phyloP scores from a whole-genome alignment of 345 rosid genomes.

The Salix caprea region DNA sequence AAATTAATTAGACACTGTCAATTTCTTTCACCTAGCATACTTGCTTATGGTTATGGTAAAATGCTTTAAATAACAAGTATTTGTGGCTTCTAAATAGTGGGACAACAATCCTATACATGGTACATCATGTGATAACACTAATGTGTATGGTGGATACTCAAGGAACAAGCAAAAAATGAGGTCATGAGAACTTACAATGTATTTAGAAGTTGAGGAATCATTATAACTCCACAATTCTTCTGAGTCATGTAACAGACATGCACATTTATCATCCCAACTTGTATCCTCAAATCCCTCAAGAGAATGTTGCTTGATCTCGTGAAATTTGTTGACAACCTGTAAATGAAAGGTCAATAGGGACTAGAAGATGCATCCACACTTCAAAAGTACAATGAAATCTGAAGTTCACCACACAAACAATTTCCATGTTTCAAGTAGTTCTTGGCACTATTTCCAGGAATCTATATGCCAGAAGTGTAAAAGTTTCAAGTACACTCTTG shows the following conservation, averaged over 20 bases:
- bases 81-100: not conserved
- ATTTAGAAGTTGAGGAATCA: constrained; percentile 71
- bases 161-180: constrained; percentile 9
- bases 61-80: not conserved
- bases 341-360: not conserved
- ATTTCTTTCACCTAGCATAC: not conserved
- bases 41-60: not conserved
- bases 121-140: not conserved
- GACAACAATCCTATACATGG: not conserved
- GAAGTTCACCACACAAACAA: not conserved
- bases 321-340: constrained; percentile 76
- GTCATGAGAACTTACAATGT: constrained; percentile 58
- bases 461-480: not conserved
- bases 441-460: not conserved
- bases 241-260: constrained; percentile 62
- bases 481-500: not conserved
- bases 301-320: constrained; percentile 56
- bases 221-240: constrained; percentile 72
- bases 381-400: not conserved
- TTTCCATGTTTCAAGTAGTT: not conserved
- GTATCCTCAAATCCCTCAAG: constrained; percentile 41
- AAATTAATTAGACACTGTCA: not conserved
- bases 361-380: not conserved
- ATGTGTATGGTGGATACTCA: not conserved
- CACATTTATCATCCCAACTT: constrained; percentile 65